These are phyloP conservation scores for Russula ochroleuca DNA, from an alignment of 768 basidiomycete species.

Conservation along the genomic window DNA sequence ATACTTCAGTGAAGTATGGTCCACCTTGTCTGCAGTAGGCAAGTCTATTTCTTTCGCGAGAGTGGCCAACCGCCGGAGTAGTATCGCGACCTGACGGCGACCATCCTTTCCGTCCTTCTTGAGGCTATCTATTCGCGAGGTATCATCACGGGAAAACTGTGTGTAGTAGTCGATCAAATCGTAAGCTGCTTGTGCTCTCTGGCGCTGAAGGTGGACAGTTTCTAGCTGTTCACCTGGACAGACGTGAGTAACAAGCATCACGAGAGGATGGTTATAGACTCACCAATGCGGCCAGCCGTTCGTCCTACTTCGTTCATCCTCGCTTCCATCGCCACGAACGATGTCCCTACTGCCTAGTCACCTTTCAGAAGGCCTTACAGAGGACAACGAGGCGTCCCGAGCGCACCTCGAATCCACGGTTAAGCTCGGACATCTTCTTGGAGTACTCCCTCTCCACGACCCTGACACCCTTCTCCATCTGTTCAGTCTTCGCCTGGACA, in stretches of 20 bases:
- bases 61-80: slow-evolving; percentile 77
- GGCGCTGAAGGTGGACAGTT: slow-evolving; percentile 85
- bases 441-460: slow-evolving; percentile 91
- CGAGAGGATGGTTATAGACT: slow-evolving; percentile 27
- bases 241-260: slow-evolving; percentile 13
- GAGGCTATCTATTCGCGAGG: slow-evolving; percentile 64
- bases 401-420: slow-evolving; percentile 87
- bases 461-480: slow-evolving; percentile 87
- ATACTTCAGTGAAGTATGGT: slow-evolving; percentile 15
- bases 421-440: slow-evolving; percentile 88
- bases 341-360: slow-evolving; percentile 73
- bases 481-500: slow-evolving; percentile 85
- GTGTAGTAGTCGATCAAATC: slow-evolving; percentile 93
- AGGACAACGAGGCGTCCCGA: slow-evolving; percentile 2
- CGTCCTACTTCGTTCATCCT: slow-evolving; percentile 91
- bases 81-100: slow-evolving; percentile 79
- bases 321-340: slow-evolving; percentile 85
- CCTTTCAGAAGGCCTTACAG: slow-evolving; percentile 8
- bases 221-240: slow-evolving; percentile 87
- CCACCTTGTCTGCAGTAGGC: slow-evolving; percentile 73
- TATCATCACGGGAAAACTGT: slow-evolving; percentile 82
- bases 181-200: slow-evolving; percentile 89
- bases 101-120: slow-evolving; percentile 89
- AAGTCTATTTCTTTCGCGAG: slow-evolving; percentile 93
- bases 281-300: slow-evolving; percentile 91